phyloP scores from a whole-genome alignment of 2,329 filamentous ascomycete species.

The Fusarium anguioides region DNA sequence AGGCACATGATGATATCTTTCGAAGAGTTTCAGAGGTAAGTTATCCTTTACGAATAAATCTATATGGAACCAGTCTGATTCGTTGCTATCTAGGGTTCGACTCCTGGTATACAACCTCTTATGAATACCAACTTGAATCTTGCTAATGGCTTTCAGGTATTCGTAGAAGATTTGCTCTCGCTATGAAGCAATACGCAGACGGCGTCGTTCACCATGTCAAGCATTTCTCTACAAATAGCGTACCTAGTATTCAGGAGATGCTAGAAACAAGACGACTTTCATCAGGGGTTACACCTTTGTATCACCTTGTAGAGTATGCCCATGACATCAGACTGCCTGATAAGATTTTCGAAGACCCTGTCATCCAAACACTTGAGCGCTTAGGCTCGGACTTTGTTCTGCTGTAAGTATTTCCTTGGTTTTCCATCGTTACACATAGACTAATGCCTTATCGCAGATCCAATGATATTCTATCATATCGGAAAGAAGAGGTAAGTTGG shows the following conservation, averaged over 20 bases:
- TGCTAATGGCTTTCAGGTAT: neutral
- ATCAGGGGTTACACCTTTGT: constrained; percentile 10
- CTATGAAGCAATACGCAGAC: constrained; percentile 20
- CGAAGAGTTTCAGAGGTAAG: constrained; percentile 6
- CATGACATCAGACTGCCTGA: constrained; percentile 5
- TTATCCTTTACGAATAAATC: accelerated
- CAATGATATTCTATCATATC: constrained; percentile 12
- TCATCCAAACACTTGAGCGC: constrained; percentile 11
- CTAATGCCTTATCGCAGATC: neutral
- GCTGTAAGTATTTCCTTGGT: neutral
- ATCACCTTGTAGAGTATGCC: constrained; percentile 15
- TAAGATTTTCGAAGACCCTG: neutral
- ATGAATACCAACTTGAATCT: accelerated
- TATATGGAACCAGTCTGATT: accelerated
- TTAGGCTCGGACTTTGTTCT: constrained; percentile 13
- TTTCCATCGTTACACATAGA: accelerated
- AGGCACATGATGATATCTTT: constrained; percentile 20
- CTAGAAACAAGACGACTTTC: neutral
- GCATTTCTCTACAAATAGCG: neutral
- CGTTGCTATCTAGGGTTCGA: neutral
- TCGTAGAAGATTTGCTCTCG: neutral
- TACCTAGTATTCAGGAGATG: constrained; percentile 16
- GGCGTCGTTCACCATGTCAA: constrained; percentile 22
- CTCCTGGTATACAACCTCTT: neutral
- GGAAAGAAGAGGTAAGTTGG: constrained; percentile 3